These are phyloP conservation scores for Testicularia cyperi DNA, from an alignment of 1,284 basidiomycete genomes.

Conservation along the genomic window DNA sequence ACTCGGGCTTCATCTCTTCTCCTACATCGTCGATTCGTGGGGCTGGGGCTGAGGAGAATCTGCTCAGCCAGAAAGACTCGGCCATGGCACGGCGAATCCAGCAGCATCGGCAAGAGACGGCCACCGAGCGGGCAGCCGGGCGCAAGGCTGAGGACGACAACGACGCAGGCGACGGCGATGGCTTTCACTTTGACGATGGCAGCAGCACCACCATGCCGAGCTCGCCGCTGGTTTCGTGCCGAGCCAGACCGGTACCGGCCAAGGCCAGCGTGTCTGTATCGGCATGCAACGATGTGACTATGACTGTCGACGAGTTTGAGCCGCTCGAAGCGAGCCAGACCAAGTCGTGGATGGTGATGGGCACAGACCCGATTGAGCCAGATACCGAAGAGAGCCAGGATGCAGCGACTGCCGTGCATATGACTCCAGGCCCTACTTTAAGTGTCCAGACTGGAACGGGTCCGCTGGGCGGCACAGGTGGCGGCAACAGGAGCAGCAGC, in stretches of 20 bases:
- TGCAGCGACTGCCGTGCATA: neutral
- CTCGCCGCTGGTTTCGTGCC: conserved; percentile 7
- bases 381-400: neutral
- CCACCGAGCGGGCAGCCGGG: no score
- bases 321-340: no score
- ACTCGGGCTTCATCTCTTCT: conserved; percentile 34
- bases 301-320: no score
- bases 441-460: no score
- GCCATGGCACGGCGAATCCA: no score
- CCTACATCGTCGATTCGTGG: conserved; percentile 17
- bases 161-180: neutral
- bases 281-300: no score
- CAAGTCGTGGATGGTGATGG: no score
- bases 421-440: neutral
- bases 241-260: neutral
- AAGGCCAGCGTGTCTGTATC: no score
- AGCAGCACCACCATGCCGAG: conserved; percentile 3
- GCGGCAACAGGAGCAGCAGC: neutral
- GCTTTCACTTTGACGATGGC: neutral
- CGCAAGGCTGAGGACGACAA: neutral
- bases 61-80: no score
- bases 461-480: no score
- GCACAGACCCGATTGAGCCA: conserved; percentile 1
- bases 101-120: no score
- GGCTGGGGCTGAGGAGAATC: neutral